Evolutionary conservation across 2,329 filamentous ascomycete species (phyloP).

Genomic region (Verticillium dahliae): DNA sequence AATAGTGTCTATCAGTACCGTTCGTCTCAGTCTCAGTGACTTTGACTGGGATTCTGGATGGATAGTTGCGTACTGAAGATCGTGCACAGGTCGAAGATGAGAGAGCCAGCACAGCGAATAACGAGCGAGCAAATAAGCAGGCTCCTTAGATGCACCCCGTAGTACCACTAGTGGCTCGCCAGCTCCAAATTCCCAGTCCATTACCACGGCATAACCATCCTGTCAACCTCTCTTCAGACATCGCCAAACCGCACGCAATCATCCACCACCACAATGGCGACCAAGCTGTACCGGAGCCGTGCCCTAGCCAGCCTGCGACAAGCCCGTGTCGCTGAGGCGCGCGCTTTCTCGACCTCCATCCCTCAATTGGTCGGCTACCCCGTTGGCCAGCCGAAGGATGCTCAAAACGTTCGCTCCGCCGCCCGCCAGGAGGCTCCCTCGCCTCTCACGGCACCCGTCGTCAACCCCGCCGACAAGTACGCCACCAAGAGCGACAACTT

Average conservation of each 20-base stretch:
- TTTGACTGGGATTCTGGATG: too few relatives aligned
- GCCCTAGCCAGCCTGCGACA: constrained; percentile 32
- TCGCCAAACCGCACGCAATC: constrained; percentile 5
- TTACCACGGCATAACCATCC: constrained; percentile 9
- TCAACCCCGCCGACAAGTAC: constrained; percentile 93
- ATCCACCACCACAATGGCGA: constrained; percentile 45
- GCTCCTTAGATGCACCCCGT: background rate
- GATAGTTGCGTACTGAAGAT: background rate
- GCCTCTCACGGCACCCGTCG: constrained; percentile 64
- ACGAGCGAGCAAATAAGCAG: background rate
- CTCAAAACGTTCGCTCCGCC: constrained; percentile 61
- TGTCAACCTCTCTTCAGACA: constrained; percentile 8
- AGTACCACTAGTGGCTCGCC: background rate
- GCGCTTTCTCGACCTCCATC: constrained; percentile 14
- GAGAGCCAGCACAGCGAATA: background rate
- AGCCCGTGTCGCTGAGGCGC: constrained; percentile 10
- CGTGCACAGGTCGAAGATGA: background rate
- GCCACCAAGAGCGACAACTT: constrained; percentile 78
- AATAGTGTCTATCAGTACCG: too few relatives aligned
- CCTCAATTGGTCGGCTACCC: constrained; percentile 13
- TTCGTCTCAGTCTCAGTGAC: too few relatives aligned
- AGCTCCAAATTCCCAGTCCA: constrained; percentile 4
- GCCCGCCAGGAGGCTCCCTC: constrained; percentile 51
- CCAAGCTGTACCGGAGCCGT: constrained; percentile 50
- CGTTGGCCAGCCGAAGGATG: constrained; percentile 41